Conservation (phyloP, 2,329 filamentous ascomycete species). For the Xylaria sp. region DNA sequence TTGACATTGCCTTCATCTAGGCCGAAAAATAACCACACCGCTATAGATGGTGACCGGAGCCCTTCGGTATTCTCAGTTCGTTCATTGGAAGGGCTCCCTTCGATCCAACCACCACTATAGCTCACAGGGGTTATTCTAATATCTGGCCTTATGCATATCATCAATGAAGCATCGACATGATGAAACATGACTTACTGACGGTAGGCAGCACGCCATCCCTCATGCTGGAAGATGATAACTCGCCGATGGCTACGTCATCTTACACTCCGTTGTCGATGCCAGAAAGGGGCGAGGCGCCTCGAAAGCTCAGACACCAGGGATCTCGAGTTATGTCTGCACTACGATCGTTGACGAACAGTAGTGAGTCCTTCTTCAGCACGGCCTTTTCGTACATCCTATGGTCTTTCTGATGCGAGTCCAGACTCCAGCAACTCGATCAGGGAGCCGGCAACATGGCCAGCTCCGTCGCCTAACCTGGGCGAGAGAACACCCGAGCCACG, state of each 20-base stretch:
- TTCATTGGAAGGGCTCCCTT: constrained; percentile 8
- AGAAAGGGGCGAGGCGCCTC: constrained; percentile 33
- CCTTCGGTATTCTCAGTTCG: constrained; percentile 10
- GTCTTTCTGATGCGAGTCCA: constrained; percentile 16
- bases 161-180: constrained; percentile 22
- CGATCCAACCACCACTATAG: constrained; percentile 11
- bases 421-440: constrained; percentile 30
- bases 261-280: constrained; percentile 32
- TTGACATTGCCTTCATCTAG: constrained; percentile 14
- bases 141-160: constrained; percentile 6
- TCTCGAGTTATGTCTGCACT: constrained; percentile 47
- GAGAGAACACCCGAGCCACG: constrained; percentile 25
- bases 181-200: constrained; percentile 31
- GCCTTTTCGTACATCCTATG: background rate
- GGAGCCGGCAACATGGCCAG: constrained; percentile 28
- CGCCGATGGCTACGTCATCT: constrained; percentile 22
- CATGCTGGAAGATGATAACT: constrained; percentile 21
- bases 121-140: constrained; percentile 2
- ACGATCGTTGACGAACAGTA: constrained; percentile 45
- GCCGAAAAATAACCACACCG: constrained; percentile 7
- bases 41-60: constrained; percentile 20
- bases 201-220: constrained; percentile 24
- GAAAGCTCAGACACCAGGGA: constrained; percentile 45
- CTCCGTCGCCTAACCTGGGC: constrained; percentile 26
- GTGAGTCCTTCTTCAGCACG: constrained; percentile 23